Conservation (phyloP, 176 grass and related monocot species). For the Aegilops sharonensis region DNA sequence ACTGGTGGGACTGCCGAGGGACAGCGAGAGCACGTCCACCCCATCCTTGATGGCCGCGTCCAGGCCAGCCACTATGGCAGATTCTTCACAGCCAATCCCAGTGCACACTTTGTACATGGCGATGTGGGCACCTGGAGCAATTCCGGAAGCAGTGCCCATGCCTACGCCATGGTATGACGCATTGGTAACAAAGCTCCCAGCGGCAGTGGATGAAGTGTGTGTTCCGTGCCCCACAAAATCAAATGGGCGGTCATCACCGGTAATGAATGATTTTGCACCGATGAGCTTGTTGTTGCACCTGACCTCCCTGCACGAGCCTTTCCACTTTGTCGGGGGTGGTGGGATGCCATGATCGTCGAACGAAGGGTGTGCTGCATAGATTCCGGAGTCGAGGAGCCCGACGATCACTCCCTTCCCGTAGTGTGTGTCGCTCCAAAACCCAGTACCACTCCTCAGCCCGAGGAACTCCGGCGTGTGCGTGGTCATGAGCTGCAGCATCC, state of each 20-base stretch:
- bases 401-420: conserved; percentile 44
- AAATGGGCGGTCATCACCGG: neutral
- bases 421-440: conserved; percentile 8
- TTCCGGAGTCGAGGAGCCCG: conserved; percentile 47
- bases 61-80: conserved; percentile 1
- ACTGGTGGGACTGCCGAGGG: neutral
- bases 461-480: conserved; percentile 47
- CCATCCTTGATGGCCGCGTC: conserved; percentile 45
- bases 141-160: neutral
- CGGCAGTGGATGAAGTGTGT: conserved; percentile 47
- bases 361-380: conserved; percentile 24
- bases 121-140: conserved; percentile 49
- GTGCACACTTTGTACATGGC: conserved; percentile 60
- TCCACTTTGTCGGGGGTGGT: conserved; percentile 18
- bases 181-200: conserved; percentile 21
- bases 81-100: neutral
- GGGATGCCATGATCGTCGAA: conserved; percentile 21
- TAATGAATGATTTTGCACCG: conserved; percentile 6
- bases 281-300: conserved; percentile 50
- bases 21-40: conserved; percentile 66
- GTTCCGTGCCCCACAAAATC: conserved; percentile 25
- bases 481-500: conserved; percentile 26
- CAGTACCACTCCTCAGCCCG: neutral
- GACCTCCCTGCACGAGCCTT: conserved; percentile 15
- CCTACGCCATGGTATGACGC: neutral